phyloP scores from a whole-genome alignment of 2,329 filamentous ascomycete genomes.

The Xylariomycetidae sp. region DNA sequence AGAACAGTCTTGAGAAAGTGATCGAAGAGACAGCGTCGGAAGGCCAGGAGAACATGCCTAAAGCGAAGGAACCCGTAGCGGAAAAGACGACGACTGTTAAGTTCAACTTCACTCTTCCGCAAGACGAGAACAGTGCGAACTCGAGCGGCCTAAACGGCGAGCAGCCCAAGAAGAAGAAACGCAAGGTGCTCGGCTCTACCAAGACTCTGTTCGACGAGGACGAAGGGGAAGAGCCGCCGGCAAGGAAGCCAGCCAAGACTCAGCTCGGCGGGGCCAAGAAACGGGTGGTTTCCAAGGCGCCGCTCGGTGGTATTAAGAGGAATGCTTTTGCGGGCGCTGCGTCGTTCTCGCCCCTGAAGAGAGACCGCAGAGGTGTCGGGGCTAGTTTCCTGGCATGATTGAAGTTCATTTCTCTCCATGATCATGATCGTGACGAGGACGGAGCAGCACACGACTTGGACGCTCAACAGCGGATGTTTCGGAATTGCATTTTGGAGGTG shows the following conservation, averaged over 20 bases:
- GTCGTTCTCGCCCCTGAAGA: slow-evolving; percentile 69
- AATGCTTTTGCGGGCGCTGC: slow-evolving; percentile 45
- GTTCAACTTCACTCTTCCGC: slow-evolving; percentile 24
- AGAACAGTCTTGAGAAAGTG: slow-evolving; percentile 25
- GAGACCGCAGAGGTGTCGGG: slow-evolving; percentile 57
- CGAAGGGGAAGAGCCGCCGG: slow-evolving; percentile 39
- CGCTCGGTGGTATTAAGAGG: slow-evolving; percentile 34
- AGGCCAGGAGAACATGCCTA: slow-evolving; percentile 9
- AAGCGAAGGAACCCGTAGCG: slow-evolving; percentile 11
- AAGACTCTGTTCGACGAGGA: slow-evolving; percentile 71
- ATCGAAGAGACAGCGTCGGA: slow-evolving; percentile 28
- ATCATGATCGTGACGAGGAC: no score
- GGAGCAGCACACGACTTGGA: no score
- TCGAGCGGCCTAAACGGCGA: slow-evolving; percentile 20
- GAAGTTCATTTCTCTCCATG: neutral
- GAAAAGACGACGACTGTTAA: slow-evolving; percentile 26
- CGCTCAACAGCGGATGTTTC: no score
- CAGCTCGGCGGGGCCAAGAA: slow-evolving; percentile 20
- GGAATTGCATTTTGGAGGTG: no score
- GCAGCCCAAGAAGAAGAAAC: slow-evolving; percentile 61
- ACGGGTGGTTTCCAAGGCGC: slow-evolving; percentile 27
- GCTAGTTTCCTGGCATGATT: slow-evolving; percentile 54
- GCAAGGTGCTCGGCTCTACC: slow-evolving; percentile 63
- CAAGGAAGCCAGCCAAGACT: slow-evolving; percentile 23
- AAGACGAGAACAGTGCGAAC: slow-evolving; percentile 22